phyloP scores from a whole-genome alignment of 2,329 filamentous ascomycete genomes.

The Apiospora marii region DNA sequence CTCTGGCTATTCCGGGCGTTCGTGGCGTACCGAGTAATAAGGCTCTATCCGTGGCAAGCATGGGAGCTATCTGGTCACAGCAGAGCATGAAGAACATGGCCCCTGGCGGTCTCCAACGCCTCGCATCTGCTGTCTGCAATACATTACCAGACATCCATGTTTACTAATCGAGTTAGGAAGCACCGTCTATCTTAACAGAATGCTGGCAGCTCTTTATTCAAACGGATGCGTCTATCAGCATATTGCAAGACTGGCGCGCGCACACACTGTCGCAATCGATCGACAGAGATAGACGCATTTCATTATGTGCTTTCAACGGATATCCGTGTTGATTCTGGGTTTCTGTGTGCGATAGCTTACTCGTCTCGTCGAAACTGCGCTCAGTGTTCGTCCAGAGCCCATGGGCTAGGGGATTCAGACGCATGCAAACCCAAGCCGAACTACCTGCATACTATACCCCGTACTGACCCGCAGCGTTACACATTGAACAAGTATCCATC shows the following conservation, averaged over 20 bases:
- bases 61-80: neutral
- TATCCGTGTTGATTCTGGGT: neutral
- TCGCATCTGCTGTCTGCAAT: conserved; percentile 6
- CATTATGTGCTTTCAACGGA: neutral
- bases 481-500: neutral
- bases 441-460: neutral
- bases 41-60: neutral
- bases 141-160: conserved; percentile 7
- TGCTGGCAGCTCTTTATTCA: neutral
- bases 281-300: neutral
- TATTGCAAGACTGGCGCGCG: neutral
- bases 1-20: neutral
- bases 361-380: neutral
- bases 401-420: neutral
- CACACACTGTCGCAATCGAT: neutral
- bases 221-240: neutral
- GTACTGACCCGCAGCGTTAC: neutral
- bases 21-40: neutral
- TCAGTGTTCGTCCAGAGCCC: neutral
- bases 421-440: neutral
- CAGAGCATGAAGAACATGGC: neutral
- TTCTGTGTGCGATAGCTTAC: neutral
- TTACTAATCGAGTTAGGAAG: conserved; percentile 6
- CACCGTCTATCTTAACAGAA: neutral
- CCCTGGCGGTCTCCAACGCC: neutral